These are phyloP conservation scores for Suillus subalutaceus DNA, from an alignment of 768 basidiomycete species.

Conservation along the genomic window DNA sequence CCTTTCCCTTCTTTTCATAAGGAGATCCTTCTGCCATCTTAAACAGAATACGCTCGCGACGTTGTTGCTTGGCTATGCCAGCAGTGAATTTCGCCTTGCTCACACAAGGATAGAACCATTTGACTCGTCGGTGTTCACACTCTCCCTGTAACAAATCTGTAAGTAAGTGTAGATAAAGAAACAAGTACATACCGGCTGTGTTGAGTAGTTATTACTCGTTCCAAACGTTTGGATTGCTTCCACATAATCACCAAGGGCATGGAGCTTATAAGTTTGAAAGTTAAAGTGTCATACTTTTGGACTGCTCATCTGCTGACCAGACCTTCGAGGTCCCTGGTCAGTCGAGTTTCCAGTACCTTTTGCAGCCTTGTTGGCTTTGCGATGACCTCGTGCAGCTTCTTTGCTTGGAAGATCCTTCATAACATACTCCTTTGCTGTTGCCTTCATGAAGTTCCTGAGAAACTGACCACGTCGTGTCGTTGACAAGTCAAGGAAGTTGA, in stretches of 20 bases:
- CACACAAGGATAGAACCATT: conserved; percentile 37
- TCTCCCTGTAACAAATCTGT: conserved; percentile 38
- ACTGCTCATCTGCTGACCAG: neutral
- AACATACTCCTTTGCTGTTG: conserved; percentile 17
- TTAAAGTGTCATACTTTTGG: conserved; percentile 2
- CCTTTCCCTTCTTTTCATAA: neutral
- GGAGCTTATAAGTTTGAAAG: conserved; percentile 16
- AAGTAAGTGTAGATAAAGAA: neutral
- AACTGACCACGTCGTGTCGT: no score
- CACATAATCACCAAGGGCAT: conserved; percentile 18
- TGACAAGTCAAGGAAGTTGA: conserved; percentile 10
- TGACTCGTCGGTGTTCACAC: conserved; percentile 37
- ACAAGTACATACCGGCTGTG: conserved; percentile 24
- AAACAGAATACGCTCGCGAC: conserved; percentile 20
- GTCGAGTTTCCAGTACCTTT: neutral
- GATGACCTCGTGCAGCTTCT: conserved; percentile 28
- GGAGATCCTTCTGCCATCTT: neutral
- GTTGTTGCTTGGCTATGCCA: conserved; percentile 32
- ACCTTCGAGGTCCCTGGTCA: no score
- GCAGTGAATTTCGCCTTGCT: conserved; percentile 31
- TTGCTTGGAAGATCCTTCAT: conserved; percentile 43
- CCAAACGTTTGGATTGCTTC: conserved; percentile 24
- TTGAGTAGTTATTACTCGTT: conserved; percentile 39
- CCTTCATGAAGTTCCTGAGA: conserved; percentile 6
- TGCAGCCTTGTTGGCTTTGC: neutral